Conservation (phyloP, 352 stramenopile species). For the Globisporangium solare region DNA sequence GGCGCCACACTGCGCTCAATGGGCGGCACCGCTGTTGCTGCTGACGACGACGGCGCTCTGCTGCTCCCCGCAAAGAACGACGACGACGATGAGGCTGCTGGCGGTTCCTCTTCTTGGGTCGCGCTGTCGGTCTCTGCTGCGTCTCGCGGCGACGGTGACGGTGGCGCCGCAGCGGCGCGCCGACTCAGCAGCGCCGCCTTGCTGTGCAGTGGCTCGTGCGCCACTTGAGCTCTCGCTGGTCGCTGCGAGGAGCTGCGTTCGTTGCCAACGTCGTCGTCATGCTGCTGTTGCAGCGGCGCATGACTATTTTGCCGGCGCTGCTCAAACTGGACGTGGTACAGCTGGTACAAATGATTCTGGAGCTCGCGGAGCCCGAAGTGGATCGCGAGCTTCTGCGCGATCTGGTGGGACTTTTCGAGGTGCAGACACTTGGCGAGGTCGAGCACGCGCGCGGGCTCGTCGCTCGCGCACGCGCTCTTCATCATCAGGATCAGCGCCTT, state of each 20-base stretch:
- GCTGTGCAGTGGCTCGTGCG: slow-evolving; percentile 10
- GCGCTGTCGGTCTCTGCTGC: background rate
- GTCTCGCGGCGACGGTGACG: background rate
- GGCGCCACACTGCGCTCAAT: slow-evolving; percentile 50
- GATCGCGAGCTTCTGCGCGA: slow-evolving; percentile 76
- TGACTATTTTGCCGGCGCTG: no score
- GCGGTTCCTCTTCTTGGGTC: background rate
- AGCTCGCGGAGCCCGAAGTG: slow-evolving; percentile 75
- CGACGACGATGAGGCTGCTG: background rate
- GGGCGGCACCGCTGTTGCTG: background rate
- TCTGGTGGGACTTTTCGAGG: slow-evolving; percentile 79
- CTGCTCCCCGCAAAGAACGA: slow-evolving; percentile 10
- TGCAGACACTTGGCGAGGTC: slow-evolving; percentile 80
- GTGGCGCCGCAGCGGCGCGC: background rate
- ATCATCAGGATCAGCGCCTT: slow-evolving; percentile 83
- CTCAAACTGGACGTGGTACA: slow-evolving; percentile 67
- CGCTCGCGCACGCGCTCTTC: slow-evolving; percentile 65
- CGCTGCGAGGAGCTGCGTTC: slow-evolving; percentile 7
- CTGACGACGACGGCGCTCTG: background rate
- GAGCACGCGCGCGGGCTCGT: slow-evolving; percentile 61
- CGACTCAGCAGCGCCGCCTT: slow-evolving; percentile 15
- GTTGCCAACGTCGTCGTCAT: no score
- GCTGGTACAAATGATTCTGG: slow-evolving; percentile 63
- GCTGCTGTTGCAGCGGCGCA: no score
- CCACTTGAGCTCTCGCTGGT: background rate